These are phyloP conservation scores for Penicillium verhagenii DNA, from an alignment of 495 filamentous ascomycete genomes.

Conservation along the genomic window DNA sequence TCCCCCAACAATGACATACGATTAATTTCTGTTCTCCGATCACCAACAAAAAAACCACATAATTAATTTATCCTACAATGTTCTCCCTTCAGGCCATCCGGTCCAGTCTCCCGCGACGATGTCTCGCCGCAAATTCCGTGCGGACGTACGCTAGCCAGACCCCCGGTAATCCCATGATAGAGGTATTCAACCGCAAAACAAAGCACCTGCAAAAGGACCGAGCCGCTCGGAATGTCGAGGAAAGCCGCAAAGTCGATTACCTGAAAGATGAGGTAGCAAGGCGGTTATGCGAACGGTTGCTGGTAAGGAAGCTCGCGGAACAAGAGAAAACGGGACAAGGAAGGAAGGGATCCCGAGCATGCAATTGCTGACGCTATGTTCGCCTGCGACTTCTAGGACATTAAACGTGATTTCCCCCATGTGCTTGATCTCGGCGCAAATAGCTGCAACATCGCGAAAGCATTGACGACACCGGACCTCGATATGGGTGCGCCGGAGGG, in stretches of 20 bases:
- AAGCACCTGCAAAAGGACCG: slow-evolving; percentile 93
- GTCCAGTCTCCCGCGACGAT: slow-evolving; percentile 17
- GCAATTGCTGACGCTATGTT: not conserved
- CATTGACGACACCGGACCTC: slow-evolving; percentile 66
- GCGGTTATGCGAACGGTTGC: slow-evolving; percentile 80
- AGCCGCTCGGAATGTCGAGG: slow-evolving; percentile 66
- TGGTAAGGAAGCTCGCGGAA: slow-evolving; percentile 51
- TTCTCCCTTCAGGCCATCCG: slow-evolving; percentile 30
- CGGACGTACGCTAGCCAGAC: slow-evolving; percentile 74
- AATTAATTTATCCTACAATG: slow-evolving; percentile 18
- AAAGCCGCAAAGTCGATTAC: slow-evolving; percentile 81
- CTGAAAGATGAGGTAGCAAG: slow-evolving; percentile 86
- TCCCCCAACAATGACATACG: slow-evolving; percentile 12
- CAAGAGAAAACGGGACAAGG: not conserved
- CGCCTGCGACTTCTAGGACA: slow-evolving; percentile 58
- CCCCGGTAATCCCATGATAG: slow-evolving; percentile 69
- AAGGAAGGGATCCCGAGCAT: too few relatives aligned
- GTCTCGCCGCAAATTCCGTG: slow-evolving; percentile 11
- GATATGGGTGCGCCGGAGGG: slow-evolving; percentile 48
- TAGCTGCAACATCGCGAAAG: slow-evolving; percentile 87
- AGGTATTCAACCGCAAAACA: slow-evolving; percentile 85
- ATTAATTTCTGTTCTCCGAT: not conserved
- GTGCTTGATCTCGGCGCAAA: slow-evolving; percentile 96
- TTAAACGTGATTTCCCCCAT: slow-evolving; percentile 79
- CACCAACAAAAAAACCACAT: not conserved